phyloP scores from a whole-genome alignment of 2,329 filamentous ascomycete species.

The Aspergillus cejpii region DNA sequence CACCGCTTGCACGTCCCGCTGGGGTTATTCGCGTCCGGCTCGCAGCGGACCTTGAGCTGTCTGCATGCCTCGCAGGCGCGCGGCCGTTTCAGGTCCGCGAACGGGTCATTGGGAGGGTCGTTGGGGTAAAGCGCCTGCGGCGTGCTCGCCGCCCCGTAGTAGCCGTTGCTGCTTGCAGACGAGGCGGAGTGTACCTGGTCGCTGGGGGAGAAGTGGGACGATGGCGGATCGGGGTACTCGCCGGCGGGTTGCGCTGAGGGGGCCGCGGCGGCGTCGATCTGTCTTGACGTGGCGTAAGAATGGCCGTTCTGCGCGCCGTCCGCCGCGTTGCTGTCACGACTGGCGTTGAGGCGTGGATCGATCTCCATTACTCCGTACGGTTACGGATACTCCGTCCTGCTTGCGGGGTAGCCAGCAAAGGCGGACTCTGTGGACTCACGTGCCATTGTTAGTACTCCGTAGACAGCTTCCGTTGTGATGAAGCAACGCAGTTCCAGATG shows the following conservation, averaged over 20 bases:
- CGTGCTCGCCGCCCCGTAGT: constrained; percentile 5
- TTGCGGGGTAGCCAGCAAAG: constrained; percentile 1
- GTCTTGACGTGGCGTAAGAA: constrained; percentile 9
- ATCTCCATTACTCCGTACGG: constrained; percentile 31
- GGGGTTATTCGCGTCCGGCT: constrained; percentile 59
- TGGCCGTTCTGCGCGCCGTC: constrained; percentile 8
- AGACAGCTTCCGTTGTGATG: neutral
- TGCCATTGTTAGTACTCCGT: neutral
- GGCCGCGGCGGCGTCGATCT: constrained; percentile 4
- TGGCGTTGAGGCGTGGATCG: constrained; percentile 28
- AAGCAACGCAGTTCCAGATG: neutral
- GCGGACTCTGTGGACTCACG: neutral
- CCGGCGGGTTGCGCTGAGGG: constrained; percentile 9
- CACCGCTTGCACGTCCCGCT: constrained; percentile 68
- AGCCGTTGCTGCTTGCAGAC: constrained; percentile 9
- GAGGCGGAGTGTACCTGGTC: constrained; percentile 12
- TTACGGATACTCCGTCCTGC: no score
- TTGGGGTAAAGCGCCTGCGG: constrained; percentile 5
- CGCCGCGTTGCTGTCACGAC: constrained; percentile 13
- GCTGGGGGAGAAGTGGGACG: constrained; percentile 13
- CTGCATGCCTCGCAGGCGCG: constrained; percentile 71
- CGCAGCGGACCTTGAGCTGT: constrained; percentile 75
- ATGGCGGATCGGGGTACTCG: constrained; percentile 27
- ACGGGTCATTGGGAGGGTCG: constrained; percentile 19
- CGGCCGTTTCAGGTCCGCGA: constrained; percentile 56